phyloP scores from a whole-genome alignment of 495 filamentous ascomycete species.

The Rhypophila decipiens region DNA sequence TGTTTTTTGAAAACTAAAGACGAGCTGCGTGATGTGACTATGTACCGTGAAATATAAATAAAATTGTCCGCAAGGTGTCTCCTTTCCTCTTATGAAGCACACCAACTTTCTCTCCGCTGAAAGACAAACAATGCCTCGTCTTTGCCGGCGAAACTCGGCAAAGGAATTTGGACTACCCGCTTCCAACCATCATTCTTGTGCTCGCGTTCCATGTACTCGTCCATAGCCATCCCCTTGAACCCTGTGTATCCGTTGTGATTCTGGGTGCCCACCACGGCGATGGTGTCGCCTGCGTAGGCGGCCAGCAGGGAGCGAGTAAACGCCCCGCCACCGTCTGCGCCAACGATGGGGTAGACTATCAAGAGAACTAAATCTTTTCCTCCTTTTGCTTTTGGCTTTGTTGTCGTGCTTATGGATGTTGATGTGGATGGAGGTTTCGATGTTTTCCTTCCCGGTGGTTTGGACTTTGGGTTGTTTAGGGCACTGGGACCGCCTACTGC shows the following conservation, averaged over 20 bases:
- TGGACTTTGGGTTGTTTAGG: no score
- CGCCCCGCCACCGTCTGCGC: constrained; percentile 26
- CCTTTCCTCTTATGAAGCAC: no score
- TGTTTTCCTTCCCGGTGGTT: no score
- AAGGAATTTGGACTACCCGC: constrained; percentile 39
- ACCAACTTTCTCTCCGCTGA: constrained; percentile 24
- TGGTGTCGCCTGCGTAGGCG: constrained; percentile 49
- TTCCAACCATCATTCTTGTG: constrained; percentile 25
- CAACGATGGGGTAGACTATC: constrained; percentile 56
- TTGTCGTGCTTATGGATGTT: neutral
- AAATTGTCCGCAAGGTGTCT: no score
- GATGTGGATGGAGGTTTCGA: neutral
- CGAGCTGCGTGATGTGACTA: no score
- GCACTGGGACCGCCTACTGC: no score
- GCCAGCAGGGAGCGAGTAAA: constrained; percentile 49
- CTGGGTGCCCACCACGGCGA: constrained; percentile 59
- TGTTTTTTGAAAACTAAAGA: no score
- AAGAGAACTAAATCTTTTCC: constrained; percentile 46
- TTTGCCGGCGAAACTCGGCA: constrained; percentile 51
- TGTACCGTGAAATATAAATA: no score
- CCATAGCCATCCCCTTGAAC: constrained; percentile 47
- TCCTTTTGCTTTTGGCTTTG: constrained; percentile 24
- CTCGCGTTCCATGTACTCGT: constrained; percentile 48
- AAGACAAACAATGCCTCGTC: constrained; percentile 50
- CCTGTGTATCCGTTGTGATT: constrained; percentile 59